Base-by-base conservation (phyloP, 768 basidiomycete genomes). In the Pisolithus sp. region DNA sequence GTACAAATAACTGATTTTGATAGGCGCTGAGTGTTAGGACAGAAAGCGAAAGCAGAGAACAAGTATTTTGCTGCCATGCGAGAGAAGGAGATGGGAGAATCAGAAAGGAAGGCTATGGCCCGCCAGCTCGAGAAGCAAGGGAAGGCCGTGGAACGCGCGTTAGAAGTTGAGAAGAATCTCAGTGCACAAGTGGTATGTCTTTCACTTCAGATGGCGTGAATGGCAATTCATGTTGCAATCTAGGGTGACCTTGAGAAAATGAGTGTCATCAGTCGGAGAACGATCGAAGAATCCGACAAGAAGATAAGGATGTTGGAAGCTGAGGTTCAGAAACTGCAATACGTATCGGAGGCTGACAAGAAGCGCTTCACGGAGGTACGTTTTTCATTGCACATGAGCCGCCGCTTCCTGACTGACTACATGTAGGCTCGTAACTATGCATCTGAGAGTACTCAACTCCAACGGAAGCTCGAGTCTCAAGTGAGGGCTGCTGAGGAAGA, bases 21-120 rank as follows among this genome's bases (percentile, higher is more conserved):
- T 3, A 20, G 12, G 28, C 7, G 34, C 30, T 5, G 18, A 3
- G 3, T 12, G 21, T 23, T 21, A 38, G 21, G 15, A 34, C 68
- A 97, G 92, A 91, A 90, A 85, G 89, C 92, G 8, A 97, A 95
- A 71, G 83, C 89, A 15, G 94, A 97, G 53, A 95, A 93, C 73
- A 97, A 94, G 67, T 98, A 82, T 64, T 98, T 84, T 62, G 80
- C 89, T 17, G 85, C 85, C 2, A 89, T 95, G 85, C 83, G 93
- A 28, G 84, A 86, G 52, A 93, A 88, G 68, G 93, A 96, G 53
- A 83, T 89, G 17, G 69, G 85, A 3, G 89, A 93, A 30, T 73
- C 73, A 2, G 89, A 93, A 63, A 77, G 83, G 43, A 90, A 90
- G 67, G 79, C 73, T 30, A 68, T 83, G 31, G 62, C 71, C 17